Evolutionary conservation across 2,329 filamentous ascomycete genomes (phyloP), one percentile per base, ranked within the genome.

Genomic region (Verticillium nonalfalfae): DNA sequence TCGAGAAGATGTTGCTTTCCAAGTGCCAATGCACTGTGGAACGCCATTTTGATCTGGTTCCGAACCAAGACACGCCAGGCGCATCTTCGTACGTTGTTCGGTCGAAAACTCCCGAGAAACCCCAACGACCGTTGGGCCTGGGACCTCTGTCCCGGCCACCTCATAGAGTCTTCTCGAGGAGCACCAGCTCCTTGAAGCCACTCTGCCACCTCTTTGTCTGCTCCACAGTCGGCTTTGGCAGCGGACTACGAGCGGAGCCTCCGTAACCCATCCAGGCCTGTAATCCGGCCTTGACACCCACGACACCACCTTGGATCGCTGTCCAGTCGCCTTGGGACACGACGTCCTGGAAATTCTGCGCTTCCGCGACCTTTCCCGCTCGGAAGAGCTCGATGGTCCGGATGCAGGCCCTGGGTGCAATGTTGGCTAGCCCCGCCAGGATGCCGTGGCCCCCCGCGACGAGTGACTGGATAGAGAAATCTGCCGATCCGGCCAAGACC

Each of bases 381-480:
- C 79, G 76, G 71, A 85, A 90, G 4, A 90, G 76, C 63, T 84
- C 74, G 60, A 86, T 73, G 13, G 90, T 75, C 68, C 84, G 76
- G 31, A 87, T 80, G 71, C 88, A 89, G 3, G 86, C 78, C 68
- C 83, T 83, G 7, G 88, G 90, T 1, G 86, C 81, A 50, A 93
- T 79, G 72, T 93, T 93, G 34, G 83, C 90, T 58, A 89, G 79
- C 10, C 90, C 90, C 13, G 85, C 87, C 63, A 93, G 89, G 68
- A 90, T 83, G 38, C 90, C 90, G 61, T 88, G 85, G 3, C 87
- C 89, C 18, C 89, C 90, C 3, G 85, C 88, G 52, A 89, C 80
- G 36, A 91, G 74, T 0, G 86, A 87, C 71, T 91, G 89, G 15
- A 92, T 74, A 7, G 86, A 88, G 72, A 91, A 91, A 74, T 93